phyloP scores from a whole-genome alignment of 2,329 filamentous ascomycete genomes.

The Penicillium nordicum region DNA sequence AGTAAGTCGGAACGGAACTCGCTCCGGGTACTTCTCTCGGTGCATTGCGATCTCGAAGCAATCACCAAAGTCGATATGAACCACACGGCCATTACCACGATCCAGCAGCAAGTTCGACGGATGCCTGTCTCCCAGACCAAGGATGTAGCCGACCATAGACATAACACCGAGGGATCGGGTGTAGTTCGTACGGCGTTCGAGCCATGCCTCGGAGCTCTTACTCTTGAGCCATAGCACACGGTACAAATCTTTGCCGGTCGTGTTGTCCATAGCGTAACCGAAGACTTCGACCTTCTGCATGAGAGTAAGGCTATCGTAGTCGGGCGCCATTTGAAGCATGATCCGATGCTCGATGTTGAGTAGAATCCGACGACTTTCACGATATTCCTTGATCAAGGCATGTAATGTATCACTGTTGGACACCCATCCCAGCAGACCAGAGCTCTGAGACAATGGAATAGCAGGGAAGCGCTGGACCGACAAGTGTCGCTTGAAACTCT shows the following conservation, averaged over 20 bases:
- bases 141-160: conserved; percentile 99
- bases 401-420: conserved; percentile 97
- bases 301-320: conserved; percentile 96
- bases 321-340: conserved; percentile 99
- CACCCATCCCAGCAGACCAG: conserved; percentile 92
- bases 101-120: conserved; percentile 98
- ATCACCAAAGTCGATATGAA: conserved; percentile 98
- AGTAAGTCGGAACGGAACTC: conserved; percentile 95
- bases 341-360: conserved; percentile 99
- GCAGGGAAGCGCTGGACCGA: conserved; percentile 94
- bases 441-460: conserved; percentile 96
- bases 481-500: conserved; percentile 94
- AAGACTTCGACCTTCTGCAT: conserved; percentile 99
- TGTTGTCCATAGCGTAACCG: conserved; percentile 97
- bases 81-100: conserved; percentile 89
- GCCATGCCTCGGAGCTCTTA: conserved; percentile 96
- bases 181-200: conserved; percentile 97
- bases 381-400: conserved; percentile 93
- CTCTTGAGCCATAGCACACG: conserved; percentile 98
- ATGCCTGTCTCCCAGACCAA: conserved; percentile 92
- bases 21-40: conserved; percentile 96
- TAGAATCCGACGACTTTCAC: conserved; percentile 92
- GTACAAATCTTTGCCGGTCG: conserved; percentile 96
- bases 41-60: conserved; percentile 99
- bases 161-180: conserved; percentile 95